These are phyloP conservation scores for Canavalia gladiata DNA, from an alignment of 306 rosid species.

Conservation along the genomic window DNA sequence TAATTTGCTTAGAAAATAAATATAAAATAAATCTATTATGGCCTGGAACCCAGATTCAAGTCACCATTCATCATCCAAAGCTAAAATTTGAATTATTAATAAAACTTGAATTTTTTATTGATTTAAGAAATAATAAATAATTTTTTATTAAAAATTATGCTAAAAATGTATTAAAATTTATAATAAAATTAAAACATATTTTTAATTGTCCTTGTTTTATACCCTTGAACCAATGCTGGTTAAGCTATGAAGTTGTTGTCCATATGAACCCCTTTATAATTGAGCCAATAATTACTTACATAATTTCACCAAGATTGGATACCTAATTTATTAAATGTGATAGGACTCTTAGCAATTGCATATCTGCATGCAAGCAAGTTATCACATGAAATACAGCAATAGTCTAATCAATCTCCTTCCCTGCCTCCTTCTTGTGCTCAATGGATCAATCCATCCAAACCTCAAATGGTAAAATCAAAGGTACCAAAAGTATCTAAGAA, in stretches of 20 bases:
- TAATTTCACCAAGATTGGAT: neutral
- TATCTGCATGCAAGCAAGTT: neutral
- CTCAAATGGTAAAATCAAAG: slow-evolving; percentile 7
- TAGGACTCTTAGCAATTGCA: neutral
- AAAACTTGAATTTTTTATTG: too few relatives aligned
- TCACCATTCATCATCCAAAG: neutral
- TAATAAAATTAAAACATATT: too few relatives aligned
- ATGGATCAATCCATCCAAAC: slow-evolving; percentile 4
- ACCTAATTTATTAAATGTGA: neutral
- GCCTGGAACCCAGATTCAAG: neutral
- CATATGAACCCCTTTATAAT: too few relatives aligned
- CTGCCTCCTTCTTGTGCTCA: too few relatives aligned
- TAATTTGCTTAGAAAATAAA: neutral
- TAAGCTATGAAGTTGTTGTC: too few relatives aligned
- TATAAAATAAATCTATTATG: neutral
- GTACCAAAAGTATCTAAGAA: too few relatives aligned
- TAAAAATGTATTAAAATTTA: too few relatives aligned
- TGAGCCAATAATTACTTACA: neutral
- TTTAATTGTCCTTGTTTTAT: too few relatives aligned
- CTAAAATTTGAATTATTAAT: neutral
- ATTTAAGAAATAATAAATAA: too few relatives aligned
- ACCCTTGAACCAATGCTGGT: too few relatives aligned
- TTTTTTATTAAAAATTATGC: too few relatives aligned
- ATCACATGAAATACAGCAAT: neutral
- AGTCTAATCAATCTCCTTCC: neutral